Evolutionary conservation across 148 eudicot species (phyloP), one percentile per base, ranked within the genome.

Genomic region (Vaccinium vitisidaea): DNA sequence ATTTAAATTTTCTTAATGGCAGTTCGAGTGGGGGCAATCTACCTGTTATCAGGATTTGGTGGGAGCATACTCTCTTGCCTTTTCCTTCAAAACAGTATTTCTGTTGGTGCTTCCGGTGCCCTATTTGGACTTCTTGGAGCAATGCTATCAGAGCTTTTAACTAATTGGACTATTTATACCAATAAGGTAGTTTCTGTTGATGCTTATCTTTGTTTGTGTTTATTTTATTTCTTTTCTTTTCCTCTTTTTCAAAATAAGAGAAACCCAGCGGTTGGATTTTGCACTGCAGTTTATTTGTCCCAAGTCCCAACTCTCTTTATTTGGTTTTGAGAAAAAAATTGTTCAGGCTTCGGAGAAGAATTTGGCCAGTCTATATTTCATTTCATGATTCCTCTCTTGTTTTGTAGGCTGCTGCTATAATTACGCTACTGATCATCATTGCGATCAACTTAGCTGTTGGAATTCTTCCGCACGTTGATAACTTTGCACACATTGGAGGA

Each of bases 81-180:
- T 43, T 96, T 96, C 73, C 89, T 94, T 84, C 92, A 88, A 84
- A 82, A 30, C 30, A 89, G 83, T 80, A 90, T 96, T 46, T 96
- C 98, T 25, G 98, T 96, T 50, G 98, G 98, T 77, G 98, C 98
- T 82, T 95, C 98, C 21, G 98, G 98, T 83, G 98, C 98, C 79
- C 89, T 95, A 73, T 96, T 94, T 87, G 98, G 98, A 83, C 94
- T 96, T 82, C 97, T 96, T 69, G 98, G 98, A 83, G 98, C 98
- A 74, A 96, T 96, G 98, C 87, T 96, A 36, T 92, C 98, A 0
- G 98, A 96, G 89, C 92, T 96, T 48, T 84, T 94, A 32, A 93
- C 94, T 12, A 96, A 96, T 85, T 96, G 98, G 98, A 92, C 93
- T 43, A 96, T 96, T 53, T 96, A 94, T 79, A 88, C 94, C 25